A percentile compares a stretch with the other conserved stretches of the same genome.
Evolutionary conservation across 768 basidiomycete species (phyloP).

Genomic region (Pleurotus pulmonarius): DNA sequence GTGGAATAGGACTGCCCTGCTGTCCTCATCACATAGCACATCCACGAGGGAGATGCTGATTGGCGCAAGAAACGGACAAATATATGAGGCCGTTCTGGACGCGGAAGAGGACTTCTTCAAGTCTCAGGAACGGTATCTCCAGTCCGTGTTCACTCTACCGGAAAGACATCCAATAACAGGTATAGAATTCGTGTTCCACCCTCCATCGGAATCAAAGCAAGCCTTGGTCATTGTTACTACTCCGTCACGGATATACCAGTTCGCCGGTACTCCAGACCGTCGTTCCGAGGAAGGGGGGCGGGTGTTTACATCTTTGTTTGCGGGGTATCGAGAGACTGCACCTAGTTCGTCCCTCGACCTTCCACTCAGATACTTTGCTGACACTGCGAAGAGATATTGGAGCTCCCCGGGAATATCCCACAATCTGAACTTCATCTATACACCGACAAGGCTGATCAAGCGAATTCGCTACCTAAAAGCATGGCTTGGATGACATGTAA

Average conservation of each 20-base stretch:
- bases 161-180: slow-evolving; percentile 85
- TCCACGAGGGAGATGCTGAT: slow-evolving; percentile 85
- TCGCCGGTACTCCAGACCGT: slow-evolving; percentile 65
- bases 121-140: slow-evolving; percentile 77
- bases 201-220: slow-evolving; percentile 56
- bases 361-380: slow-evolving; percentile 18
- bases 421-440: slow-evolving; percentile 82
- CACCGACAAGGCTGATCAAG: slow-evolving; percentile 66
- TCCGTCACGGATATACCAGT: slow-evolving; percentile 86
- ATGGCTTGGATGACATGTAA: slow-evolving; percentile 92
- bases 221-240: slow-evolving; percentile 82
- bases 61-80: slow-evolving; percentile 78
- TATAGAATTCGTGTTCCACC: slow-evolving; percentile 75
- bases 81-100: slow-evolving; percentile 88
- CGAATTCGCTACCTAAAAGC: slow-evolving; percentile 61
- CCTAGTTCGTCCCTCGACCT: slow-evolving; percentile 55
- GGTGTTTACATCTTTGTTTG: slow-evolving; percentile 72
- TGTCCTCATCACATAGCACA: slow-evolving; percentile 62
- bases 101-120: slow-evolving; percentile 92
- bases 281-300: slow-evolving; percentile 73
- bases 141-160: slow-evolving; percentile 69
- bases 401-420: slow-evolving; percentile 76
- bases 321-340: slow-evolving; percentile 65
- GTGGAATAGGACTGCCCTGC: slow-evolving; percentile 76
- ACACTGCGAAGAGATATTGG: slow-evolving; percentile 68